Evolutionary conservation across 2,329 filamentous ascomycete species (phyloP), one percentile per base, ranked within the genome.

Genomic region (Xylaria sp.): DNA sequence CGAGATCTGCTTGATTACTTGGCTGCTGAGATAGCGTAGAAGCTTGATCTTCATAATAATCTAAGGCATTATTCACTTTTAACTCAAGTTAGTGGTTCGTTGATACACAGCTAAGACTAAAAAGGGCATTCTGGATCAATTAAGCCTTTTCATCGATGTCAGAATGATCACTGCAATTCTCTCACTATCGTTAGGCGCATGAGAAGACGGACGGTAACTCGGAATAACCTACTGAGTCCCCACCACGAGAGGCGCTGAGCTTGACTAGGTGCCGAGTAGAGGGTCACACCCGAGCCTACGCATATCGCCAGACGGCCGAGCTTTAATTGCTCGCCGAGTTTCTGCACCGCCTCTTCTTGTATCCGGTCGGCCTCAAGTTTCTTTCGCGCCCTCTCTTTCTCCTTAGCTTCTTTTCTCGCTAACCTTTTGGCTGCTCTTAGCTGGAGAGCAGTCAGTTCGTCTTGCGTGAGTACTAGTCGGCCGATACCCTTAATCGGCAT

Each of bases 21-120:
- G 57, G 25, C 9, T 63, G 28, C 41, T n/a, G 9, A 4, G 50
- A 46, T 3, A 66, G 36, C 6, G 30, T 13, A 7, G 46, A 32
- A 2, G 63, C 68, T 36, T 69, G 68, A n/a, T 69, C 59, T 10
- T 70, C 64, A 41, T 66, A 57, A 15, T 64, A 72, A 25, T 70
- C 68, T 15, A 72, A 36, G 12, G 56, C 63, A 41, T 48, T 60
- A 12, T 50, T 34, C 63, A 65, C 63, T 65, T 4, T 55, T 23
- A 18, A 18, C 32, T 12, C 1, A 13, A 48, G 48, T 65, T 13
- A 65, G 57, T 6, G 1, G 18, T 43, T 41, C 32, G 4, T 20
- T 41, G 9, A 34, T 20, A 9, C 12, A 46, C n/a, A 13, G 9
- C 9, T 1, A 25, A 32, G 18, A 30, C 4, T 9, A 10, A 9